A percentile compares a stretch with the other conserved stretches of the same genome.
Conservation (phyloP, 148 eudicot genomes). For the Diospyros lotus region DNA sequence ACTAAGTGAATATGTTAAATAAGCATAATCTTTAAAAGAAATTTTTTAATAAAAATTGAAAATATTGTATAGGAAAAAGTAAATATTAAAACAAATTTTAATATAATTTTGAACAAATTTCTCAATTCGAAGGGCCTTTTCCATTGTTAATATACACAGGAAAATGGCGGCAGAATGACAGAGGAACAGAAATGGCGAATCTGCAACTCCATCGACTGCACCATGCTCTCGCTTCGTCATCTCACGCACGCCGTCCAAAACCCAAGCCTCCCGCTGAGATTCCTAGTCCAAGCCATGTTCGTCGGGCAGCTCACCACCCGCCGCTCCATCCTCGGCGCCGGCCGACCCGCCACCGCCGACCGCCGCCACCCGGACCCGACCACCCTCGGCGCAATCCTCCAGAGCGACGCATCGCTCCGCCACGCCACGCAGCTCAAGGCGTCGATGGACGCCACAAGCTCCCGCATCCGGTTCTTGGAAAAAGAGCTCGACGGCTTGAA, state of each 20-base stretch:
- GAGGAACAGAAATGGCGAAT: slow-evolving; percentile 62
- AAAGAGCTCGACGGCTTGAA: slow-evolving; percentile 60
- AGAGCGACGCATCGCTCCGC: slow-evolving; percentile 65
- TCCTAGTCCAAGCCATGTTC: slow-evolving; percentile 88
- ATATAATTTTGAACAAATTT: too few species aligned
- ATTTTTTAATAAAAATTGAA: too few species aligned
- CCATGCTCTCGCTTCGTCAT: slow-evolving; percentile 50
- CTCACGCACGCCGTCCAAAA: slow-evolving; percentile 84
- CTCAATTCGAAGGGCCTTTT: too few species aligned
- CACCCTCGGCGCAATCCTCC: slow-evolving; percentile 72
- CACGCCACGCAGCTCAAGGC: slow-evolving; percentile 54
- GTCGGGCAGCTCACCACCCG: slow-evolving; percentile 82
- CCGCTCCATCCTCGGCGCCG: slow-evolving; percentile 50
- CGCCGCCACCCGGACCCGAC: slow-evolving; percentile 12
- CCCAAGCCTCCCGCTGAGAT: slow-evolving; percentile 71
- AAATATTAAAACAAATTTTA: too few species aligned
- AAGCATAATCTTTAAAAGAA: too few species aligned
- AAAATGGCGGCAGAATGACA: slow-evolving; percentile 37
- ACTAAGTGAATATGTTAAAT: too few species aligned
- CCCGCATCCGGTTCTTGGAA: slow-evolving; percentile 57
- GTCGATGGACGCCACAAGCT: slow-evolving; percentile 50
- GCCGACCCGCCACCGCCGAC: slow-evolving; percentile 19
- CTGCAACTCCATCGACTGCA: slow-evolving; percentile 75
- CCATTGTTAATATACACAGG: slow-evolving; percentile 31
- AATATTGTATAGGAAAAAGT: too few species aligned